Base-by-base conservation (phyloP, 495 filamentous ascomycete genomes). In the Massariosphaeria phaeospora region DNA sequence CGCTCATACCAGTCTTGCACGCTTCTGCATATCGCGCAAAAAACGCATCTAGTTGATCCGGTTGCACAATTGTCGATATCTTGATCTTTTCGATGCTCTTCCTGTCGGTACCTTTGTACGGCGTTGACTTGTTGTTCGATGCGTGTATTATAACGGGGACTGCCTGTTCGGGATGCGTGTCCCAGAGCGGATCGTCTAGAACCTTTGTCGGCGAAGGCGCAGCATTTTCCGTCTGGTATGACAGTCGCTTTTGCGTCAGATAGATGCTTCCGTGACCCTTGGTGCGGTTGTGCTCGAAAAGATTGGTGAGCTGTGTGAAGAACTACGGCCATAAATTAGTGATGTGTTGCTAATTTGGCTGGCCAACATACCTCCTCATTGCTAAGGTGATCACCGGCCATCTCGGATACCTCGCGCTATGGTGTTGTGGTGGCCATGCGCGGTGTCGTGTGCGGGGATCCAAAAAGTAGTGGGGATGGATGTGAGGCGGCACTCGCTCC, bases 11-110 rank as follows among this genome's bases (percentile, higher is more conserved):
- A 0, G 76, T 70, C 73, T 93, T 96, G 69, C 89, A 95, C 6
- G 88, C 76, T 61, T 97, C 94, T n/a, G 89, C 90, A 70, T 97
- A 98, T 34, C 80, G 77, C 13, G 73, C 73, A 69, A 86, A 98
- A 61, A 98, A 98, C 0, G 67, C 72, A 33, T 95, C 89, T 3
- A 96, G 70, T 2, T 84, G 80, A 35, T 81, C 80, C 9, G 85
- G 78, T 40, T 82, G 74, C 11, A 97, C 89, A 2, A 96, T 64
- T 0, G 94, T 97, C 1, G 86, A 88, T 25, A 97, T 62, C 69
- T 95, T 96, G 57, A 88, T 72, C 70, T 88, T 95, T 1, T 71
- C 63, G 12, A 62, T 66, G 38, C 75, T 72, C 55, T 70, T 66
- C 46, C 68, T 67, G n/a, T 68, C 64, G 36, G 70, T 68, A 8